phyloP scores from a whole-genome alignment of 345 rosid genomes.

The Pseudoturritis turrita region DNA sequence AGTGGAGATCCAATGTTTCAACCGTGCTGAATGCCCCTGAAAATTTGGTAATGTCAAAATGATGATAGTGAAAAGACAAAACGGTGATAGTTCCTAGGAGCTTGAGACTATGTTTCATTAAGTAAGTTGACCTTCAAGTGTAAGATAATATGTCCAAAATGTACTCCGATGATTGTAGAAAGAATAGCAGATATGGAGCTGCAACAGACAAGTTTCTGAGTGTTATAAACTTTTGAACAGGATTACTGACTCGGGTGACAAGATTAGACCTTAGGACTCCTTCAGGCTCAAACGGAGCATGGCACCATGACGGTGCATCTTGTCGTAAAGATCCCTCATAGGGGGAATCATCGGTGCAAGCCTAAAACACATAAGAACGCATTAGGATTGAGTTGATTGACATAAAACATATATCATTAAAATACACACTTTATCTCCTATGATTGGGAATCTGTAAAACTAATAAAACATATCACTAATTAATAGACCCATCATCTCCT shows the following conservation, averaged over 20 bases:
- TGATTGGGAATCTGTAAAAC: neutral
- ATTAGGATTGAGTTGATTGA: neutral
- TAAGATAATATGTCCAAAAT: slow-evolving; percentile 76
- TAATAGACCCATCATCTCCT: neutral
- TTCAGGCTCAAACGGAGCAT: slow-evolving; percentile 93
- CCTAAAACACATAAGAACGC: slow-evolving; percentile 39
- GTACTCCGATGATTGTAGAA: slow-evolving; percentile 75
- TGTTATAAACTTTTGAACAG: neutral
- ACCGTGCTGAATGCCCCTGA: slow-evolving; percentile 61
- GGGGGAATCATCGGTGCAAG: slow-evolving; percentile 66
- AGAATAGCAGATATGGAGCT: slow-evolving; percentile 80
- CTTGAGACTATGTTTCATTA: neutral
- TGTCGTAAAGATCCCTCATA: slow-evolving; percentile 47
- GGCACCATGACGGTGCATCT: slow-evolving; percentile 84
- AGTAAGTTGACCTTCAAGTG: slow-evolving; percentile 51
- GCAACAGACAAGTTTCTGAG: slow-evolving; percentile 27
- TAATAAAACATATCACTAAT: neutral
- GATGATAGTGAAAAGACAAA: neutral
- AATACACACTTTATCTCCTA: neutral
- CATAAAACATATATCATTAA: neutral
- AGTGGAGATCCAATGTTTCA: slow-evolving; percentile 66
- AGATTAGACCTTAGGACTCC: slow-evolving; percentile 65
- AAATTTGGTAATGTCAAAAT: neutral
- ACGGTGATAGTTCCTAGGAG: neutral
- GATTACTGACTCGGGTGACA: neutral